Conservation (phyloP, 108 stramenopile genomes). For the Aurantiochytrium sp. region DNA sequence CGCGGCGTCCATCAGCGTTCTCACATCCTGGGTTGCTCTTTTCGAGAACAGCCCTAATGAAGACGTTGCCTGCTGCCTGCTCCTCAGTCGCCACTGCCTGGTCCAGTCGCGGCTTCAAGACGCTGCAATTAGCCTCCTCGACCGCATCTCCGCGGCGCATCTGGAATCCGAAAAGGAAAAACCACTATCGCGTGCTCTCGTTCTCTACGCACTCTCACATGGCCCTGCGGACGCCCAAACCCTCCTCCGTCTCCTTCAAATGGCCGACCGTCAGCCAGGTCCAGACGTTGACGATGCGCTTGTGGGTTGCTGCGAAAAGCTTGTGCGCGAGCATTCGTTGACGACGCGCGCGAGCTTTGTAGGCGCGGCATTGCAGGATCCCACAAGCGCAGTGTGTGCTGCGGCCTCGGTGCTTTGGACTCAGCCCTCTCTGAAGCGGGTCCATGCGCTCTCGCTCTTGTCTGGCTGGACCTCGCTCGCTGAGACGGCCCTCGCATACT, state of each 20-base stretch:
- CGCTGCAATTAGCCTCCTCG: background rate
- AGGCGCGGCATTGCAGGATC: background rate
- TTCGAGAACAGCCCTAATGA: background rate
- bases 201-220: background rate
- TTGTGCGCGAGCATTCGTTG: background rate
- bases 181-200: background rate
- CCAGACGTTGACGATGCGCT: background rate
- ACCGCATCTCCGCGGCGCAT: background rate
- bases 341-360: background rate
- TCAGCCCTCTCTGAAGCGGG: background rate
- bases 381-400: background rate
- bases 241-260: background rate
- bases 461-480: background rate
- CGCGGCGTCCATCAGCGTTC: background rate
- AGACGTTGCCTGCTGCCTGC: background rate
- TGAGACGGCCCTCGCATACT: background rate
- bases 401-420: background rate
- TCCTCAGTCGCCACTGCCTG: background rate
- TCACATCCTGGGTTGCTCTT: background rate
- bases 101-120: background rate
- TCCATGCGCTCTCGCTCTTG: background rate
- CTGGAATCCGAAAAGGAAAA: background rate
- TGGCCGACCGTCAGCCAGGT: background rate
- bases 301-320: background rate
- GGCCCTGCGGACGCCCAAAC: background rate